These are phyloP conservation scores for Whalleya microplaca DNA, from an alignment of 2,329 filamentous ascomycete species.

Conservation along the genomic window DNA sequence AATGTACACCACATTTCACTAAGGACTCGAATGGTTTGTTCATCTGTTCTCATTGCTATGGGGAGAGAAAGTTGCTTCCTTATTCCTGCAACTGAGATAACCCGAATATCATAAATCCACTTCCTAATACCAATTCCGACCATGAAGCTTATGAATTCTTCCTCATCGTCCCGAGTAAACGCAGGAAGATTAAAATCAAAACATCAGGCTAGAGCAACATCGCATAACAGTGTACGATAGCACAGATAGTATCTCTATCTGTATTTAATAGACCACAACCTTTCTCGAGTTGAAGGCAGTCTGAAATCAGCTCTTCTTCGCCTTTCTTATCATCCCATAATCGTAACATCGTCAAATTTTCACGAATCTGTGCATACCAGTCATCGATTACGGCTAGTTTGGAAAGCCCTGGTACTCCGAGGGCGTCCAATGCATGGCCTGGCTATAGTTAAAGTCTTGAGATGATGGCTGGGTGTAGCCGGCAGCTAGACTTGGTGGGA, in stretches of 20 bases:
- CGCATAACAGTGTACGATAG: constrained; percentile 16
- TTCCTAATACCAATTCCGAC: not conserved
- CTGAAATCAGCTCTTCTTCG: constrained; percentile 17
- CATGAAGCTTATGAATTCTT: not conserved
- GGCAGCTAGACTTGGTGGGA: constrained; percentile 53
- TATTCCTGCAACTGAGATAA: not conserved
- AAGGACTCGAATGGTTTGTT: not conserved
- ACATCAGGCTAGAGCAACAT: not conserved
- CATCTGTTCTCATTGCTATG: not conserved
- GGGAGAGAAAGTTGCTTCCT: not conserved
- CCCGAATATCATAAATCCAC: not conserved
- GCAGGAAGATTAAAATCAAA: not conserved
- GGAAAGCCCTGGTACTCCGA: constrained; percentile 28
- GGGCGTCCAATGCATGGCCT: constrained; percentile 36
- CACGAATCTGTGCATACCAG: constrained; percentile 2
- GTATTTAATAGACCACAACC: constrained; percentile 14
- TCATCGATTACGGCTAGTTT: constrained; percentile 15
- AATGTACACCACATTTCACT: not conserved
- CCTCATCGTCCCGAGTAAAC: constrained; percentile 1
- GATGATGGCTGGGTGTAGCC: constrained; percentile 58
- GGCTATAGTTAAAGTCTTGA: constrained; percentile 47
- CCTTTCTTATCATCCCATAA: constrained; percentile 26
- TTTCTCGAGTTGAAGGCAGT: constrained; percentile 23
- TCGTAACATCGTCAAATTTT: constrained; percentile 34
- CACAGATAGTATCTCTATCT: constrained; percentile 18